Base-by-base conservation (phyloP, 2,329 filamentous ascomycete genomes). In the Ceratocystis ficicola region DNA sequence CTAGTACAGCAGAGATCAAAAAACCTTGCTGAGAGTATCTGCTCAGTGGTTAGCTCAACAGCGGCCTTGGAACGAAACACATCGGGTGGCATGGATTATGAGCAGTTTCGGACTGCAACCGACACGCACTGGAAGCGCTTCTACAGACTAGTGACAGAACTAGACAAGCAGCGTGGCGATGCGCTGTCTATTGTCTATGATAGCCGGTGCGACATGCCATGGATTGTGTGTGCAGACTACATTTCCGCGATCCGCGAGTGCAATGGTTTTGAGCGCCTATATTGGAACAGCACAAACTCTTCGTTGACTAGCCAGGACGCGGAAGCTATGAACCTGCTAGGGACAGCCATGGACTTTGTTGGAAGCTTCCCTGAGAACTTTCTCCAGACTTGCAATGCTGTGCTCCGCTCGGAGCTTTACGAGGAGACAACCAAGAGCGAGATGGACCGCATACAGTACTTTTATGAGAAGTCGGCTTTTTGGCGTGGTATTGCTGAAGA, bases 71-170 rank as follows among this genome's bases (percentile, higher is more conserved):
- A 83, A 57, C 84, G 84, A 65, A 79, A 78, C 36, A 77, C 83
- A 8, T 80, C 84, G 15, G 85, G 85, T 15, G 82, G 81, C 32
- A 84, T 89, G 75, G 88, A 95, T 71, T 90, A 89, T 70, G 84
- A 88, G 28, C 81, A 86, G 66, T 94, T 92, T 73, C 83, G 88
- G 66, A 78, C 80, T 44, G 86, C 89, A 41, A 86, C 87, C 64
- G 88, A 94, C 72, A 81, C 83, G 10, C 91, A 96, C 73, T 99
- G 94, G 94, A 85, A 88, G 69, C 84, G 89, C 63, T 95, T 95
- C 75, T 96, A 91, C 77, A 86, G 91, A 41, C 81, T 97, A 20
- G 81, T 95, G 20, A 81, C 89, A 12, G 92, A 96, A 73, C 78
- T 99, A 50, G 91, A 97, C 73, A 91, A 88, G 71, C 87, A 90